Base-by-base conservation (phyloP, 2,329 filamentous ascomycete species). In the Piedraia hortae region DNA sequence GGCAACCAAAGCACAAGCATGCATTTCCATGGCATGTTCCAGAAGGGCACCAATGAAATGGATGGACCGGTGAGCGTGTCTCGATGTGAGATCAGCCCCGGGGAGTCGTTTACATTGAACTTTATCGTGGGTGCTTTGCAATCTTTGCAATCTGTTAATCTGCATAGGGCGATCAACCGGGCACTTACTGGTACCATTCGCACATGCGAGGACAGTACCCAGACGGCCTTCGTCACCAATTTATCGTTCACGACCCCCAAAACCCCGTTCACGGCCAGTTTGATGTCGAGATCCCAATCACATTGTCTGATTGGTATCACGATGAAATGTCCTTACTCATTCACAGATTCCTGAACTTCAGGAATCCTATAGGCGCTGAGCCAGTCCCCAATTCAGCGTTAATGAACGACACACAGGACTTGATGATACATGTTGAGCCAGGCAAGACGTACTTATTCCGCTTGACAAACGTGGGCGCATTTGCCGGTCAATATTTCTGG, bases 21-120 rank as follows among this genome's bases (percentile, higher is more conserved):
- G 4, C 73, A 82, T 38, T 80, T 72, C 41, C 73, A 82, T 32
- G 73, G 73, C 9, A 54, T 82, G 29, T 75, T 63, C 36, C 70
- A 77, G 37, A 73, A 73, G 31, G 69, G 68, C 6, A 72, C 69
- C 0, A 73, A 63, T 26, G 54, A 55, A 25, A 73, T 75, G 65
- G 72, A 82, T 34, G 73, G 72, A 0, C 58, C 68, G 1, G 51
- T 62, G 0, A 66, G 60, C 16, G 54, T 73, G 4, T 67, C 59
- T 0, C 69, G 73, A 37, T 72, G 66, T 28, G 54, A 59, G 0
- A 66, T 77, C 20, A 52, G 60, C 0, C 62, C 69, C 0, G 62
- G 61, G 1, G 45, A 51, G 2, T 59, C 49, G 1, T 68, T 70
- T 29, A 62, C 55, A 0, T 78, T 77, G 38, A 57, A 58, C 9